A percentile compares a stretch with the other conserved stretches of the same genome.
phyloP scores from a whole-genome alignment of 2,329 filamentous ascomycete genomes.

The Nemania bipapillata region DNA sequence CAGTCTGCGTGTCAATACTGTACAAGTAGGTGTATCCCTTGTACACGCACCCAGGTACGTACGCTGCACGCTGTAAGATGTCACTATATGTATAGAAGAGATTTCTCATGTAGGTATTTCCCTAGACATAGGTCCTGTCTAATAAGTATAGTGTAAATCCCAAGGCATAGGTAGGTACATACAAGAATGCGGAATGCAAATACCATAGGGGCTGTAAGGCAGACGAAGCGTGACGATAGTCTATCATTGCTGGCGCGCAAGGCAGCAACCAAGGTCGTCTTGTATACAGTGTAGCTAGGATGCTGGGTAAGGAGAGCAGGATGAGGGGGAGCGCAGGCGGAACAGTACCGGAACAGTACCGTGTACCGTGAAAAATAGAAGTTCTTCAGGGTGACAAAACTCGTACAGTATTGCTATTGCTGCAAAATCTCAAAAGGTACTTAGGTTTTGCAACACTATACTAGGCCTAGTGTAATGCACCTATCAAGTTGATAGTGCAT shows the following conservation, averaged over 20 bases:
- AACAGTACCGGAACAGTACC: background rate
- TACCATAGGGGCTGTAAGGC: background rate
- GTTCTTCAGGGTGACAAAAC: background rate
- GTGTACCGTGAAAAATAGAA: background rate
- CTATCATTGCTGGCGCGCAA: background rate
- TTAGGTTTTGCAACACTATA: slow-evolving; percentile 1
- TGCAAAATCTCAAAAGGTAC: slow-evolving; percentile 4
- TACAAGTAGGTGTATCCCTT: too few species aligned
- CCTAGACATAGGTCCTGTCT: background rate
- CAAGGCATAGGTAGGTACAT: background rate
- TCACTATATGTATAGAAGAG: too few species aligned
- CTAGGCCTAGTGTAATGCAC: background rate
- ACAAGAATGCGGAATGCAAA: background rate
- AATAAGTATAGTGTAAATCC: background rate
- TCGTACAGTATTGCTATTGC: slow-evolving; percentile 16
- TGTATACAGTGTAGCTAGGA: background rate
- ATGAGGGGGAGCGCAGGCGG: background rate
- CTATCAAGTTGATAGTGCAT: background rate
- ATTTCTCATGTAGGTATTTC: background rate
- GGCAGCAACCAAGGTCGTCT: background rate
- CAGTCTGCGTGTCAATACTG: too few species aligned
- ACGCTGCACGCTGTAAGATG: slow-evolving; percentile 16
- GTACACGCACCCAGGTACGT: background rate
- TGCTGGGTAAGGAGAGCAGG: background rate
- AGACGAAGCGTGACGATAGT: background rate